Evolutionary conservation across 306 rosid genomes (phyloP).

Genomic region (Crataegus laevigata): DNA sequence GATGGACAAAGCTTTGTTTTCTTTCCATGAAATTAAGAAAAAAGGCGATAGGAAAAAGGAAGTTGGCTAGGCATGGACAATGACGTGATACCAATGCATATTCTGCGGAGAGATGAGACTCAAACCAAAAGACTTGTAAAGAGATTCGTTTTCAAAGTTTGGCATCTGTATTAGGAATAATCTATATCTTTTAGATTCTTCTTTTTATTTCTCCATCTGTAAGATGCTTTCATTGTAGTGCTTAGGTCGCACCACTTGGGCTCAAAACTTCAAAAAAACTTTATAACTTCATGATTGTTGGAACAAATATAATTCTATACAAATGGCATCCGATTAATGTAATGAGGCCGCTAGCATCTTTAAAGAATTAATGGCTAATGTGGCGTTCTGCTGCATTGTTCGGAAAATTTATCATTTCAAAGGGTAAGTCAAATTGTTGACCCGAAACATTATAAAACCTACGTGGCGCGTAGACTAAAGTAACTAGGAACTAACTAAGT

Average conservation of each 20-base stretch:
- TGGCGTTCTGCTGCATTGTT: background rate
- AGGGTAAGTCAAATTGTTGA: too few species aligned
- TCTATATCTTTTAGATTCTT: background rate
- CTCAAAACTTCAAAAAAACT: background rate
- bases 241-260: background rate
- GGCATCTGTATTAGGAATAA: background rate
- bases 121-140: background rate
- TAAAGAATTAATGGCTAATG: too few species aligned
- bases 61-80: background rate
- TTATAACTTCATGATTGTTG: background rate
- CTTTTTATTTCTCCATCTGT: background rate
- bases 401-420: too few species aligned
- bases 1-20: background rate
- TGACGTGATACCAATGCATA: constrained; percentile 17
- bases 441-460: too few species aligned
- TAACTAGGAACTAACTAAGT: too few species aligned
- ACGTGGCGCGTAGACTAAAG: too few species aligned
- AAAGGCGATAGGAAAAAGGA: constrained; percentile 10
- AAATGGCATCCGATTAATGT: too few species aligned
- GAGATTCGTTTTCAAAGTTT: background rate
- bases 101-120: background rate
- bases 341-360: too few species aligned
- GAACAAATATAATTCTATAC: background rate
- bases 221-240: background rate
- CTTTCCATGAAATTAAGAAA: background rate